These are phyloP conservation scores for Albatrellus ellisii DNA, from an alignment of 768 basidiomycete species.

Conservation along the genomic window DNA sequence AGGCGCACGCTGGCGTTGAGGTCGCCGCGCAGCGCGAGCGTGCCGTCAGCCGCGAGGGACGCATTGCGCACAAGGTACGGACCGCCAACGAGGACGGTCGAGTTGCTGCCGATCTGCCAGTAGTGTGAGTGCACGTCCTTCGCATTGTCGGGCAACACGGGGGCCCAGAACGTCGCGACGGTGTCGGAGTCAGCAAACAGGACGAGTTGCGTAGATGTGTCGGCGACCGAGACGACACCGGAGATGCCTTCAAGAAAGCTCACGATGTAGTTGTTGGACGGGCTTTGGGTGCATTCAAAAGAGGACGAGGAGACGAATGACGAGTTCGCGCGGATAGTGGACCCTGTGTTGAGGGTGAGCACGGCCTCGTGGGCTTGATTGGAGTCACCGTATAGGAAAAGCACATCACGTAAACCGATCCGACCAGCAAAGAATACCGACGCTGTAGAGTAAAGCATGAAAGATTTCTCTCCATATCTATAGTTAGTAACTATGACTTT, in stretches of 20 bases:
- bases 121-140: slow-evolving; percentile 38
- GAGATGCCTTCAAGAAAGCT: slow-evolving; percentile 18
- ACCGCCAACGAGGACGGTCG: slow-evolving; percentile 40
- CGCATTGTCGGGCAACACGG: slow-evolving; percentile 34
- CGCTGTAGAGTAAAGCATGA: slow-evolving; percentile 58
- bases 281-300: slow-evolving; percentile 28
- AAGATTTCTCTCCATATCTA: slow-evolving; percentile 45
- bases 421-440: slow-evolving; percentile 52
- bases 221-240: slow-evolving; percentile 44
- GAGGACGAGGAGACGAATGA: not conserved
- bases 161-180: slow-evolving; percentile 66
- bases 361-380: slow-evolving; percentile 23
- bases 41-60: slow-evolving; percentile 16
- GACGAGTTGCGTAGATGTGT: slow-evolving; percentile 53
- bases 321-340: not conserved
- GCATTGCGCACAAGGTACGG: slow-evolving; percentile 35
- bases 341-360: slow-evolving; percentile 8
- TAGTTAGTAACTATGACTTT: slow-evolving; percentile 66
- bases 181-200: slow-evolving; percentile 55
- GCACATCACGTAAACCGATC: slow-evolving; percentile 27
- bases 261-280: slow-evolving; percentile 32
- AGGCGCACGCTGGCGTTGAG: slow-evolving; percentile 43
- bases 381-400: slow-evolving; percentile 26
- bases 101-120: slow-evolving; percentile 66
- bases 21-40: slow-evolving; percentile 55